Base-by-base conservation (phyloP, 2,329 filamentous ascomycete genomes). In the Massarina eburnea region DNA sequence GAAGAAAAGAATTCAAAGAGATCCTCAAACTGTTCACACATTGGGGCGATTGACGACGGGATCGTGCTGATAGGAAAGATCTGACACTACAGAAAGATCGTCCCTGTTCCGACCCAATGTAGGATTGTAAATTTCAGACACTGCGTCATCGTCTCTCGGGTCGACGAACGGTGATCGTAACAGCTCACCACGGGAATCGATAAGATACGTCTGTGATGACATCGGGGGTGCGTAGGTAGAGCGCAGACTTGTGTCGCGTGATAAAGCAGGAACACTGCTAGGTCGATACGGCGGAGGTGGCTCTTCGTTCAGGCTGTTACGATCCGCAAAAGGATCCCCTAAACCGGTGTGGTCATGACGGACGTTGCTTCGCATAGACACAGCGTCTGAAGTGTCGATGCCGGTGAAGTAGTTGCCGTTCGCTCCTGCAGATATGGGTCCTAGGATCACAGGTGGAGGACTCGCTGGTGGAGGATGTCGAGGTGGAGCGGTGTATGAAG, bases 221-320 rank as follows among this genome's bases (percentile, higher is more conserved):
- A 21, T 27, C 7, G 46, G 35, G 10, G 52, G 39, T 4, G 51
- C 37, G 21, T 48, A 46, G 19, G 49, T 32, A 15, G 44, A 40
- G 24, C 67, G 57, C n/a, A 68, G 27, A 43, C 66, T 70, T 38
- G 62, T 64, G 9, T 66, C 59, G 32, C 66, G 60, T 17, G 68
- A 71, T 3, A 60, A 49, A 19, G 57, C 20, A 1, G 59, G 58
- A 26, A 61, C 30, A 39, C 67, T 70, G 30, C 59, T 56, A 2
- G 67, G 66, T 42, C 65, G 61, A 41, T 71, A 71, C 10, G 67
- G 66, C 33, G 68, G 68, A 9, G 68, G 68, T 17, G 66, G 64
- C 33, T 69, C 67, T 33, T 58, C 59, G 22, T 51, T 39, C 3
- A 67, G 41, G 17, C 59, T 63, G 32, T 57, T 55, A 15, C 51